These are phyloP conservation scores for Lenwebbia sp. DNA, from an alignment of 345 rosid genomes.

Conservation along the genomic window DNA sequence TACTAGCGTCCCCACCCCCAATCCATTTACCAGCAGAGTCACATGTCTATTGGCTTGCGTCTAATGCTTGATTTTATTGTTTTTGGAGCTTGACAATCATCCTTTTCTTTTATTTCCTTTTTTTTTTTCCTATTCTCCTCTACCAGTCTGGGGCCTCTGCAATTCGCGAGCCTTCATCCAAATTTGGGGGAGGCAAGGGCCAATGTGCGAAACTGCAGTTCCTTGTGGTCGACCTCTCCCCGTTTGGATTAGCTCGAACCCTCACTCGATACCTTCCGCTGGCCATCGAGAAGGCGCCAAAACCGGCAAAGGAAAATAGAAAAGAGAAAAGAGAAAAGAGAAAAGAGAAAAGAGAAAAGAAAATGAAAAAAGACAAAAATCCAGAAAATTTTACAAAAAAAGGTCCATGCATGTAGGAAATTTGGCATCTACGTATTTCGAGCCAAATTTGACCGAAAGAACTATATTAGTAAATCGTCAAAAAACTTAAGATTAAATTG, in stretches of 20 bases:
- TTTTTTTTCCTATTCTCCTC: neutral
- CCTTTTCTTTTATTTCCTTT: neutral
- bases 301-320: fast-evolving
- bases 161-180: fast-evolving
- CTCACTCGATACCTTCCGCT: fast-evolving
- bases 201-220: neutral
- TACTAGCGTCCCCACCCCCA: too few relatives aligned
- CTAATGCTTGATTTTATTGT: neutral
- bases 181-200: neutral
- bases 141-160: fast-evolving
- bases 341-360: too few relatives aligned
- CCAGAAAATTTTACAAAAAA: too few relatives aligned
- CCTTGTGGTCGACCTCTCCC: fast-evolving
- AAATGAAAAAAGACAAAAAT: too few relatives aligned
- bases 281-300: neutral
- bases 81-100: fast-evolving
- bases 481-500: too few relatives aligned
- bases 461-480: too few relatives aligned
- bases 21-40: too few relatives aligned
- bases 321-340: too few relatives aligned
- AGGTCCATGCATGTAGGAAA: too few relatives aligned
- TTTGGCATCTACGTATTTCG: too few relatives aligned
- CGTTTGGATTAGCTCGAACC: neutral
- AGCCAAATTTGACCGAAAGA: too few relatives aligned
- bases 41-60: too few relatives aligned